Evolutionary conservation across 2,329 filamentous ascomycete species (phyloP), one percentile per base, ranked within the genome.

Genomic region (Lecanicillium sp.): DNA sequence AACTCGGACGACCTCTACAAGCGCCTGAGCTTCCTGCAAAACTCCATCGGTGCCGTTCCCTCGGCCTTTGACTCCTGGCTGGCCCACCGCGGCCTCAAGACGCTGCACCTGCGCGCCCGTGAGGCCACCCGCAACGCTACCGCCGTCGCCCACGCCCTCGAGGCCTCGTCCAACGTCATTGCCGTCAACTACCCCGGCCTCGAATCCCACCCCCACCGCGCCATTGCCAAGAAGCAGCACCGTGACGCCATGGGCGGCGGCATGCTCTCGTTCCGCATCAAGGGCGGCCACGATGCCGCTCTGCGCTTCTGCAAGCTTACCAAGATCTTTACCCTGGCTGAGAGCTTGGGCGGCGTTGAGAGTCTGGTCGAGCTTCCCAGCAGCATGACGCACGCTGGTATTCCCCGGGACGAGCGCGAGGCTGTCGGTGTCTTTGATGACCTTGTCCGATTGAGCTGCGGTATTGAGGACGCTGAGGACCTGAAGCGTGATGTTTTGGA

Each of bases 41-140:
- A 98, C 66, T 92, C 92, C 50, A 94, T 95, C 50, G 92, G 92
- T 46, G 90, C 90, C 45, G 84, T 98, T 4, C 92, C 92, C 37
- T 94, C 86, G 1, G 75, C 92, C 29, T 98, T 98, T 57, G 92
- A 98, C 71, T 88, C 83, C 67, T 98, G 92, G 92, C 85, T 98
- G 47, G 92, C 92, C 35, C 92, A 98, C 68, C 83, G 92, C 47
- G 92, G 92, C 50, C 75, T 95, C 51, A 98, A 98, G 74, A 98
- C 92, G 4, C 77, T 98, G 30, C 92, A 98, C 64, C 75, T 98
- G 34, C 85, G 92, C 52, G 90, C 86, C 9, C 79, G 84, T 46
- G 87, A 94, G 62, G 87, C 90, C 14, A 84, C 75, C 47, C 71
- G 67, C 51, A 96, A 96, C 63, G 92, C 90, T 9, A 78, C 78